These are phyloP conservation scores for Diplodia sapinea DNA, from an alignment of 2,329 filamentous ascomycete genomes.

Conservation along the genomic window DNA sequence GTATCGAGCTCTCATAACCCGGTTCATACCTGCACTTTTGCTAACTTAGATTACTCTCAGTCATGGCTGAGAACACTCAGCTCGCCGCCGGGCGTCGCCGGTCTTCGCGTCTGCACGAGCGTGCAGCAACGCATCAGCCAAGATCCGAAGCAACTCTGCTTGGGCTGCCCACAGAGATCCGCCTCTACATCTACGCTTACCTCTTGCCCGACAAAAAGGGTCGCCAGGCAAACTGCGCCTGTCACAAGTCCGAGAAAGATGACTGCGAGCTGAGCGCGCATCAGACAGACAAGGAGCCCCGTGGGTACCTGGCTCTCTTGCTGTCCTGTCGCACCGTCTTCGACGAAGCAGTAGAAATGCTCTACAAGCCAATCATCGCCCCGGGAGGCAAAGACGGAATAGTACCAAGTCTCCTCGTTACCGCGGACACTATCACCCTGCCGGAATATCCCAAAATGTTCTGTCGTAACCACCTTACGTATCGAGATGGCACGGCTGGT, in stretches of 20 bases:
- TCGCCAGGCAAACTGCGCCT: not conserved
- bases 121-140: not conserved
- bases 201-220: not conserved
- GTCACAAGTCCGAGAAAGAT: not conserved
- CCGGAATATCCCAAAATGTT: not conserved
- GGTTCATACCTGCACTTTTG: not conserved
- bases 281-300: not conserved
- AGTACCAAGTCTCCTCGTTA: not conserved
- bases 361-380: not conserved
- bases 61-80: not conserved
- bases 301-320: slow-evolving; percentile 2
- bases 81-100: not conserved
- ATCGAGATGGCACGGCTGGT: not conserved
- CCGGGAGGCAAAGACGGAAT: not conserved
- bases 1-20: not conserved
- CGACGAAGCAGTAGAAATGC: not conserved
- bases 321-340: not conserved
- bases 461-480: not conserved
- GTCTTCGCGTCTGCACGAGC: not conserved
- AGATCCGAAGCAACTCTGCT: not conserved
- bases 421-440: not conserved
- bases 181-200: slow-evolving; percentile 10
- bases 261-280: not conserved
- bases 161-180: not conserved
- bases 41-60: not conserved